phyloP scores from a whole-genome alignment of 257 asterid species.

The Mentha longifolia region DNA sequence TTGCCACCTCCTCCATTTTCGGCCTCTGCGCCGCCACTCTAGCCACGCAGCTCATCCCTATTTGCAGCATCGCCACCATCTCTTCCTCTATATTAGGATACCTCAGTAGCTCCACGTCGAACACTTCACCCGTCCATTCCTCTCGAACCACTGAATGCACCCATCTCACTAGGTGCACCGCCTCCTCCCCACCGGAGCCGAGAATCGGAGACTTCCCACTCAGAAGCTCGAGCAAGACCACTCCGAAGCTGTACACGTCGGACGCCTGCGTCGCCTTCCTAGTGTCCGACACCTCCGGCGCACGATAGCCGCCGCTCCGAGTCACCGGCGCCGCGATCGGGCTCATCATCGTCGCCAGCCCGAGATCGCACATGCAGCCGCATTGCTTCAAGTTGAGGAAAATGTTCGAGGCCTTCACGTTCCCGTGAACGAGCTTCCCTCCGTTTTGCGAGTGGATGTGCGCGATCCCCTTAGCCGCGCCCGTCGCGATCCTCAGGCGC shows the following conservation, averaged over 20 bases:
- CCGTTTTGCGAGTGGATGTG: conserved; percentile 52
- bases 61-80: conserved; percentile 66
- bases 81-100: conserved; percentile 69
- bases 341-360: conserved; percentile 50
- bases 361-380: conserved; percentile 61
- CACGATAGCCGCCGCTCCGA: conserved; percentile 54
- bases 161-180: conserved; percentile 64
- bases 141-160: conserved; percentile 69
- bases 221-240: conserved; percentile 64
- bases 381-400: conserved; percentile 54
- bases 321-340: conserved; percentile 44
- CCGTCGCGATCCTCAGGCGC: conserved; percentile 50
- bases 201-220: conserved; percentile 63
- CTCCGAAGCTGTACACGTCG: conserved; percentile 77
- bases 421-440: conserved; percentile 69
- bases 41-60: conserved; percentile 63
- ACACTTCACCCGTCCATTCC: conserved; percentile 75
- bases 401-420: conserved; percentile 66
- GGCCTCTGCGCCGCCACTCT: conserved; percentile 69
- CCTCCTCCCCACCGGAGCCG: conserved; percentile 44
- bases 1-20: conserved; percentile 52
- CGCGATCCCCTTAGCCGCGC: conserved; percentile 54
- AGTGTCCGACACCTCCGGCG: conserved; percentile 63
- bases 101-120: conserved; percentile 60
- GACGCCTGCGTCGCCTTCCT: conserved; percentile 58